Evolutionary conservation across 2,329 filamentous ascomycete species (phyloP).

Genomic region (Colletotrichum theobromicola): DNA sequence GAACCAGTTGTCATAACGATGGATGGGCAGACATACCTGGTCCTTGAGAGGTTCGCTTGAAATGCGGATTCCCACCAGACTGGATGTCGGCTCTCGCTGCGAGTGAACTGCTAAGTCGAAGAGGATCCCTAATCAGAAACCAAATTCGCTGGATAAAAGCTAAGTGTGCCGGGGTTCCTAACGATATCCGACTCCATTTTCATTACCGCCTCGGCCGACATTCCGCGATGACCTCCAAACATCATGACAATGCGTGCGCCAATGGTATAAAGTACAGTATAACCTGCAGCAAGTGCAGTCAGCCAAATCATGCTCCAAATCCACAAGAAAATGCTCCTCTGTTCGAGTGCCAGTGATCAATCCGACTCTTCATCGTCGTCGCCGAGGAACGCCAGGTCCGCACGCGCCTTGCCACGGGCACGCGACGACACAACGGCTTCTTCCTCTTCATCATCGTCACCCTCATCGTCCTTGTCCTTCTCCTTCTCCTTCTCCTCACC

Average conservation of each 20-base stretch:
- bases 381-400: constrained; percentile 69
- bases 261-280: constrained; percentile 9
- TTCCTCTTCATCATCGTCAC: constrained; percentile 34
- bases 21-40: neutral
- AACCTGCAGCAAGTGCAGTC: constrained; percentile 8
- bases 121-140: neutral
- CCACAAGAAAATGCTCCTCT: neutral
- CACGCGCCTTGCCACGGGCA: constrained; percentile 49
- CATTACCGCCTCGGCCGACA: neutral
- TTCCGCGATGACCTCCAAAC: constrained; percentile 6
- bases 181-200: neutral
- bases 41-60: constrained; percentile 4
- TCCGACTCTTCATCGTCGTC: constrained; percentile 70
- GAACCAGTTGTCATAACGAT: neutral
- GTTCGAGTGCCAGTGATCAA: constrained; percentile 23
- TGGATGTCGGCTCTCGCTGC: neutral
- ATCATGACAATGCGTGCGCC: neutral
- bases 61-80: neutral
- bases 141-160: neutral
- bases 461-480: constrained; percentile 28
- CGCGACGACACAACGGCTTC: constrained; percentile 45
- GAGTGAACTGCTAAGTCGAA: neutral
- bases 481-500: constrained; percentile 31
- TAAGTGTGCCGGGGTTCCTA: neutral
- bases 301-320: neutral